Evolutionary conservation across 495 filamentous ascomycete genomes (phyloP).

Genomic region (Aspergillus mulundensis): DNA sequence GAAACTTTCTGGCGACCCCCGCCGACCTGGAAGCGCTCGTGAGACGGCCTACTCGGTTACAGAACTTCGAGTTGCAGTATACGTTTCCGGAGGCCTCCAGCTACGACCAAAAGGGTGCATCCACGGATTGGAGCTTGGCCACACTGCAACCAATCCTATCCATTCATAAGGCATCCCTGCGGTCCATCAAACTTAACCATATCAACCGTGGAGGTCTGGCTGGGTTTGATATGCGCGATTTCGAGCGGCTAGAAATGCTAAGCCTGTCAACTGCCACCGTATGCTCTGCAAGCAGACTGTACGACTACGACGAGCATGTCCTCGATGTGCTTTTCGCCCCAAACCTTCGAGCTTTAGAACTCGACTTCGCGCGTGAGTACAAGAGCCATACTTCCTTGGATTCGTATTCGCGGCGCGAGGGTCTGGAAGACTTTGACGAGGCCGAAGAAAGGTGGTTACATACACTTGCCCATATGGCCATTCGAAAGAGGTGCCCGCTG

Average conservation of each 20-base stretch:
- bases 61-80: background rate
- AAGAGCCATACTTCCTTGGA: too few species aligned
- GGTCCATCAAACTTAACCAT: background rate
- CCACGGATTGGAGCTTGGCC: background rate
- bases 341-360: background rate
- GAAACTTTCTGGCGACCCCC: background rate
- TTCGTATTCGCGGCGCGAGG: too few species aligned
- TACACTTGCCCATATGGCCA: background rate
- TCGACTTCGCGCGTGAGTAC: background rate
- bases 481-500: background rate
- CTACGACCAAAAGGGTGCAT: background rate
- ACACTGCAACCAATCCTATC: constrained; percentile 2
- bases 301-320: background rate
- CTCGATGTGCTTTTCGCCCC: background rate
- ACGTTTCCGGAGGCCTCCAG: background rate
- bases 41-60: background rate
- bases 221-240: constrained; percentile 1
- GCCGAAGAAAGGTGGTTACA: constrained; percentile 1
- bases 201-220: background rate
- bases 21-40: background rate
- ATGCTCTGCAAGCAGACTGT: background rate
- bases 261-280: background rate
- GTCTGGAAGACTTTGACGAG: background rate
- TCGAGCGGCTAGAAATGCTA: background rate
- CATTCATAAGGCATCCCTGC: constrained; percentile 3